phyloP scores from a whole-genome alignment of 192 early-diverging fungal species.

The Mortierella hygrophila region DNA sequence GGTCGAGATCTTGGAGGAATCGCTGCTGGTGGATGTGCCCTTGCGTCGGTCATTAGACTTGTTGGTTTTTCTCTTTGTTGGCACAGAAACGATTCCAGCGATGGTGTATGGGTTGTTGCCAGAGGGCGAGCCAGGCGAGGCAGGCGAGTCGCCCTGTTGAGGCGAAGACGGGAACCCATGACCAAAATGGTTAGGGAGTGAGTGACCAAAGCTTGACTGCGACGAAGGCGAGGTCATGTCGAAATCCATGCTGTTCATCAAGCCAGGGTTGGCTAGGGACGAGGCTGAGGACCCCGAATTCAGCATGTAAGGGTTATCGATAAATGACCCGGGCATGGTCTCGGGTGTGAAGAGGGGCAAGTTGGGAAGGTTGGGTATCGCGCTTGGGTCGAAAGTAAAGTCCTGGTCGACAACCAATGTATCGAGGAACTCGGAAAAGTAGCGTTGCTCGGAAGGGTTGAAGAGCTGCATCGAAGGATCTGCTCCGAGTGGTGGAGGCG shows the following conservation, averaged over 20 bases:
- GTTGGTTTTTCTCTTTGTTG: slow-evolving; percentile 42
- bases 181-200: slow-evolving; percentile 23
- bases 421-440: slow-evolving; percentile 68
- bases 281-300: background rate
- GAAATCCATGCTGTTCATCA: slow-evolving; percentile 45
- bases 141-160: slow-evolving; percentile 23
- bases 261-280: background rate
- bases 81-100: slow-evolving; percentile 8
- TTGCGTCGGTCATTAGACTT: slow-evolving; percentile 14
- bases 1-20: slow-evolving; percentile 32
- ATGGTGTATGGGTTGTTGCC: slow-evolving; percentile 7
- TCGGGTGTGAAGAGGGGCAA: slow-evolving; percentile 30
- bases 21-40: slow-evolving; percentile 15
- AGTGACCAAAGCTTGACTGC: slow-evolving; percentile 36
- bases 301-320: slow-evolving; percentile 5
- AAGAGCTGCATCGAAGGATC: slow-evolving; percentile 43
- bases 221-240: slow-evolving; percentile 53
- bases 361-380: slow-evolving; percentile 47
- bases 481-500: slow-evolving; percentile 9
- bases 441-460: slow-evolving; percentile 59
- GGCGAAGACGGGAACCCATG: background rate
- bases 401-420: slow-evolving; percentile 63
- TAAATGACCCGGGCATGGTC: slow-evolving; percentile 37
- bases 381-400: slow-evolving; percentile 46
- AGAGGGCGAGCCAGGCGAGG: slow-evolving; percentile 24